Evolutionary conservation across 2,329 filamentous ascomycete genomes (phyloP).

Genomic region (Aspergillaceae sp.): DNA sequence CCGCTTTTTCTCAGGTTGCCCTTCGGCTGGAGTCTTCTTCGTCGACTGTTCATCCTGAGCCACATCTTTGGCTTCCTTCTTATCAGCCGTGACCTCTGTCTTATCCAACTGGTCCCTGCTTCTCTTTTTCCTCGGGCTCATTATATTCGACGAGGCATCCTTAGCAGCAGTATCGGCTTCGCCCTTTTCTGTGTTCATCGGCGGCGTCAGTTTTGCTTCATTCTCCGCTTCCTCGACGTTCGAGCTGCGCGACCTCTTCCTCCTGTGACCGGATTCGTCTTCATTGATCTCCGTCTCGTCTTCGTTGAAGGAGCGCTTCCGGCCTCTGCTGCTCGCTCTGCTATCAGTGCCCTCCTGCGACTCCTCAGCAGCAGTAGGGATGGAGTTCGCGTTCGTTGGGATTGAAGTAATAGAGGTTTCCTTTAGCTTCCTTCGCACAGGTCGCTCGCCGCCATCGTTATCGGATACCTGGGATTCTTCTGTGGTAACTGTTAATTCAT

Average conservation of each 20-base stretch:
- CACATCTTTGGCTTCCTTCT: slow-evolving; percentile 11
- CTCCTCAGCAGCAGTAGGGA: slow-evolving; percentile 5
- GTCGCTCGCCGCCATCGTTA: slow-evolving; percentile 44
- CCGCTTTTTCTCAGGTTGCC: slow-evolving; percentile 36
- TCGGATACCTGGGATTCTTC: slow-evolving; percentile 25
- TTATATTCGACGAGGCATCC: slow-evolving; percentile 9
- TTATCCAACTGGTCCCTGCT: slow-evolving; percentile 37
- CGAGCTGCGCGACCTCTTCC: slow-evolving; percentile 38
- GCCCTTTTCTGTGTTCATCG: slow-evolving; percentile 1
- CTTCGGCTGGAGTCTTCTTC: slow-evolving; percentile 14
- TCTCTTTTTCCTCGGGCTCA: slow-evolving; percentile 36
- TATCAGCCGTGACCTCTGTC: slow-evolving; percentile 18
- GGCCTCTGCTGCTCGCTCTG: slow-evolving; percentile 16
- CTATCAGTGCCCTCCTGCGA: slow-evolving; percentile 8
- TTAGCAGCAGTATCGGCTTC: slow-evolving; percentile 10
- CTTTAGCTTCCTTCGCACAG: slow-evolving; percentile 53
- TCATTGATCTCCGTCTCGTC: slow-evolving; percentile 20
- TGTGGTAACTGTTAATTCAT: slow-evolving; percentile 12
- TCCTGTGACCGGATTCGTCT: slow-evolving; percentile 23
- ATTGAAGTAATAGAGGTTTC: slow-evolving; percentile 50
- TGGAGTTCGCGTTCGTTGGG: slow-evolving; percentile 9
- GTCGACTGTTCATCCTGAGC: slow-evolving; percentile 5
- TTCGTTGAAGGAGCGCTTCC: slow-evolving; percentile 31
- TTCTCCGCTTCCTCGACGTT: slow-evolving; percentile 21
- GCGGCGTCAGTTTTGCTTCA: neutral